Percentiles rank a stretch among this genome's conserved stretches.
Conservation (phyloP, 225 moss, liverwort and hornwort species). For the Pseudisothecium myosuroides region DNA sequence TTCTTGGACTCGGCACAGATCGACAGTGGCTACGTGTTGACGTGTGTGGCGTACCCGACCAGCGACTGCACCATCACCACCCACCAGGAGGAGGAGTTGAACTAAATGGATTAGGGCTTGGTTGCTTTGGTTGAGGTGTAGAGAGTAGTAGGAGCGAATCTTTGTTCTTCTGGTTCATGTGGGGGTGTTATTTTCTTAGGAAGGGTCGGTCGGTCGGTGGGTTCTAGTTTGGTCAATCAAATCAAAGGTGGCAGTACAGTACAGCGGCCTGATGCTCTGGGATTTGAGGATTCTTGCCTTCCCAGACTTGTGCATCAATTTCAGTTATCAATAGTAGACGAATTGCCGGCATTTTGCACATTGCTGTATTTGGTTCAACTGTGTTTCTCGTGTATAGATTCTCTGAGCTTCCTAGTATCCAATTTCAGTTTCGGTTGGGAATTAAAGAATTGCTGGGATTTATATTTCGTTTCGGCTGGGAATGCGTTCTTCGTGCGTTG, state of each 20-base stretch:
- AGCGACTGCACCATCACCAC: conserved; percentile 27
- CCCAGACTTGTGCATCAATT: background rate
- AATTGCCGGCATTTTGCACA: background rate
- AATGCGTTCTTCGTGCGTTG: too few relatives aligned
- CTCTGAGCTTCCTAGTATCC: background rate
- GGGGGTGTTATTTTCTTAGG: background rate
- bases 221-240: background rate
- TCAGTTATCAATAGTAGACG: background rate
- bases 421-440: background rate
- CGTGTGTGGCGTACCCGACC: conserved; percentile 47
- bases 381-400: background rate
- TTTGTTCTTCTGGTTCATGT: background rate
- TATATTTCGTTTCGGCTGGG: background rate
- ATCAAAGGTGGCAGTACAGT: background rate
- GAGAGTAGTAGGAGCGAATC: background rate
- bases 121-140: background rate
- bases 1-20: conserved; percentile 18
- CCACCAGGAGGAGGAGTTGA: conserved; percentile 26
- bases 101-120: background rate
- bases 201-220: background rate
- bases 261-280: background rate
- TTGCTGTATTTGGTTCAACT: background rate
- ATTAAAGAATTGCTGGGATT: background rate
- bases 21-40: conserved; percentile 7
- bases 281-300: background rate